These are phyloP conservation scores for Chaetomium strumarium DNA, from an alignment of 2,329 filamentous ascomycete species.

Conservation along the genomic window DNA sequence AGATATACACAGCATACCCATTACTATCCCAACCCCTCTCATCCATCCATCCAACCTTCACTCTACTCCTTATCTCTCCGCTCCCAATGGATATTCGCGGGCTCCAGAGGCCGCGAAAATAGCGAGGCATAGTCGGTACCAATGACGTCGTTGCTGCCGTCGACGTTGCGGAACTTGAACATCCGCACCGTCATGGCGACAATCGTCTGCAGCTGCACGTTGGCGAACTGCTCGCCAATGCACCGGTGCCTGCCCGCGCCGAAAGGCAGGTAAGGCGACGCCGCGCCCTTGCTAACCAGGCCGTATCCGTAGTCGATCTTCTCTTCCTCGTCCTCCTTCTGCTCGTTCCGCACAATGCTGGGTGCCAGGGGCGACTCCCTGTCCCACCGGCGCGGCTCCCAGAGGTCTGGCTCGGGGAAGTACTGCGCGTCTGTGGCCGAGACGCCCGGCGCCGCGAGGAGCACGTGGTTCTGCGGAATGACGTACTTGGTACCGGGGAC, in stretches of 20 bases:
- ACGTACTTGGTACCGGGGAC: slow-evolving; percentile 77
- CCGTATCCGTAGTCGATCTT: slow-evolving; percentile 94
- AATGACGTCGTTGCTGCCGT: slow-evolving; percentile 63
- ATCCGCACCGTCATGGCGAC: slow-evolving; percentile 67
- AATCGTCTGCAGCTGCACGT: slow-evolving; percentile 85
- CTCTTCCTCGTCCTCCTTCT: slow-evolving; percentile 54
- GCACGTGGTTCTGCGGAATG: slow-evolving; percentile 71
- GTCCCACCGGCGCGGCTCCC: slow-evolving; percentile 92
- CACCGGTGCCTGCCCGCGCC: slow-evolving; percentile 89
- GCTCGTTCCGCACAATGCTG: slow-evolving; percentile 38
- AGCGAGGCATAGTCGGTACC: slow-evolving; percentile 64
- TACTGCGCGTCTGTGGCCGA: slow-evolving; percentile 64
- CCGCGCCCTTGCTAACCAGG: slow-evolving; percentile 82
- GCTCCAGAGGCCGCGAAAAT: slow-evolving; percentile 67
- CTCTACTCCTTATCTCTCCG: slow-evolving; percentile 43
- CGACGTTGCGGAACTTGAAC: slow-evolving; percentile 73
- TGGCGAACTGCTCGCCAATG: slow-evolving; percentile 95
- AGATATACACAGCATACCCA: no score
- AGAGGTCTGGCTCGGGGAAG: slow-evolving; percentile 76
- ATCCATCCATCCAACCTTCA: neutral
- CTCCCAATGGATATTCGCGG: slow-evolving; percentile 71
- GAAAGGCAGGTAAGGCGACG: slow-evolving; percentile 88
- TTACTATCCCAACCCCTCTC: neutral
- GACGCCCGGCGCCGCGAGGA: slow-evolving; percentile 81
- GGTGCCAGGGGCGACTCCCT: slow-evolving; percentile 53